These are phyloP conservation scores for Diaporthe vexans DNA, from an alignment of 2,329 filamentous ascomycete species.

Conservation along the genomic window DNA sequence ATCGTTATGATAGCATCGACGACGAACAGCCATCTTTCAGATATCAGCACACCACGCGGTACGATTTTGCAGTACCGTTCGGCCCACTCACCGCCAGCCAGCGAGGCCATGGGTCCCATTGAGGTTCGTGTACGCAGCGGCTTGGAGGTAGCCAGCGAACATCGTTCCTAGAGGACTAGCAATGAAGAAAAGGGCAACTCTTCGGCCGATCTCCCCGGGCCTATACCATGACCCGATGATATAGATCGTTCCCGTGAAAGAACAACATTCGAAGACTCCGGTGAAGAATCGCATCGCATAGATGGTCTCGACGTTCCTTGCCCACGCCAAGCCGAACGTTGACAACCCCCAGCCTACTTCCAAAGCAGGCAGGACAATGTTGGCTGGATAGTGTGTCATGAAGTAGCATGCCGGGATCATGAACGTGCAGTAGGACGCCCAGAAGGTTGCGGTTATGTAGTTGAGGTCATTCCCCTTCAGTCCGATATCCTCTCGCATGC, in stretches of 20 bases:
- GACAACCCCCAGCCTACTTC: conserved; percentile 15
- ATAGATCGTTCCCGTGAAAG: conserved; percentile 50
- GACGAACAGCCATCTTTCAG: background rate
- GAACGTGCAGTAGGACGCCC: conserved; percentile 54
- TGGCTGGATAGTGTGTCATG: conserved; percentile 6
- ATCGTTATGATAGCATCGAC: conserved; percentile 12
- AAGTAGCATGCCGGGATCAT: conserved; percentile 8
- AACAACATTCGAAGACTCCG: conserved; percentile 51
- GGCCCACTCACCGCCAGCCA: conserved; percentile 60
- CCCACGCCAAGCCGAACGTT: background rate
- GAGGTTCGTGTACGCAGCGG: conserved; percentile 61
- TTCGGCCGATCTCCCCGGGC: conserved; percentile 57
- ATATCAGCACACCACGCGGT: background rate
- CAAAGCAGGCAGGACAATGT: background rate
- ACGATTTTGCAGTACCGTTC: too few species aligned
- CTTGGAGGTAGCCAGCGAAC: conserved; percentile 60
- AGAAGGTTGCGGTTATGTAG: conserved; percentile 50
- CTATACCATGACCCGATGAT: conserved; percentile 55
- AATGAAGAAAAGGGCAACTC: conserved; percentile 64
- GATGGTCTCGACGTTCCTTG: background rate
- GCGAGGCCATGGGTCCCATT: conserved; percentile 62
- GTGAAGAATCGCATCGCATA: conserved; percentile 52
- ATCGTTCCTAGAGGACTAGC: conserved; percentile 64
- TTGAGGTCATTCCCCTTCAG: conserved; percentile 53
- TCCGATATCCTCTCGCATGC: conserved; percentile 39